These are phyloP conservation scores for Forsythia suspensa DNA, from an alignment of 257 asterid species.

Conservation along the genomic window DNA sequence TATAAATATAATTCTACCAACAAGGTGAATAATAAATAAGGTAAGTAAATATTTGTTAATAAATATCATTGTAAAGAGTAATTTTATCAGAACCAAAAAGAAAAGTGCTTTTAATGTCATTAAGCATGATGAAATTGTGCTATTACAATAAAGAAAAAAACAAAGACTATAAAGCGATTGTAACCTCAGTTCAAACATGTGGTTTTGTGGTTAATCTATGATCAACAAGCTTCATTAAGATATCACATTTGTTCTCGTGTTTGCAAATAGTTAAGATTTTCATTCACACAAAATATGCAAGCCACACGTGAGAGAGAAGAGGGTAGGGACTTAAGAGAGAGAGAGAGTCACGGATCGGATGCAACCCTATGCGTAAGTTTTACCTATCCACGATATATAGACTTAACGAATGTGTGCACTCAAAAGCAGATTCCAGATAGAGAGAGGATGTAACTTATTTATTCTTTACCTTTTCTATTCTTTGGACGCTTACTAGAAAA, in stretches of 20 bases:
- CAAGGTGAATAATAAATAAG: too few relatives aligned
- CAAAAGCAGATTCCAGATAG: not conserved
- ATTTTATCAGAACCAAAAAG: not conserved
- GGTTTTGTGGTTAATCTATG: not conserved
- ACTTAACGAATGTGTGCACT: constrained; percentile 1
- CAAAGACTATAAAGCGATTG: not conserved
- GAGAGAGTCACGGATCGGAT: not conserved
- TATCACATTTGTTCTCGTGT: not conserved
- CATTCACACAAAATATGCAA: not conserved
- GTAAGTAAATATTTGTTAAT: too few relatives aligned
- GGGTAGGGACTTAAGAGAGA: not conserved
- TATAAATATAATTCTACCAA: too few relatives aligned
- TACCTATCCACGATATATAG: not conserved
- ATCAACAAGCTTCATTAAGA: not conserved
- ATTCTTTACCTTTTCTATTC: constrained; percentile 18
- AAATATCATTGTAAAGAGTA: not conserved
- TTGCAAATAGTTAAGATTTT: not conserved
- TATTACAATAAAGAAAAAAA: constrained; percentile 8
- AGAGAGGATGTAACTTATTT: constrained; percentile 7
- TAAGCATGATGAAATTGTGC: not conserved
- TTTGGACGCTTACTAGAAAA: constrained; percentile 10
- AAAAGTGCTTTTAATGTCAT: not conserved
- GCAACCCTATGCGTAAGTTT: not conserved
- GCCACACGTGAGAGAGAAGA: constrained; percentile 6
- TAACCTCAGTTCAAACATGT: not conserved